Conservation (phyloP, 2,329 filamentous ascomycete genomes). For the Aspergillus calidoustus region DNA sequence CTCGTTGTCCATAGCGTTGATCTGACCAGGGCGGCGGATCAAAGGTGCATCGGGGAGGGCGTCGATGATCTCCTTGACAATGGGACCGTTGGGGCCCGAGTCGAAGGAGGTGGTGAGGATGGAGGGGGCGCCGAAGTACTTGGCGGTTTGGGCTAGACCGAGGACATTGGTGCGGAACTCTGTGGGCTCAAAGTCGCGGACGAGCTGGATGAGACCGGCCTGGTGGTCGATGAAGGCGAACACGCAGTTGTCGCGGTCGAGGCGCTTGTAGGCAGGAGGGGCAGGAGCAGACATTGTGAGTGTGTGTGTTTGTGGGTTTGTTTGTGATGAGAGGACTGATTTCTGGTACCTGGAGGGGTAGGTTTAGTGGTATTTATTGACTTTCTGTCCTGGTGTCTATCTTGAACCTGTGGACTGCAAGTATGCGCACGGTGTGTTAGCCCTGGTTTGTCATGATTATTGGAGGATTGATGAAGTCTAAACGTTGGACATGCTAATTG, state of each 20-base stretch:
- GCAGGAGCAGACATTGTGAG: neutral
- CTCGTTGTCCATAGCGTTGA: conserved; percentile 2
- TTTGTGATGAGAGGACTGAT: neutral
- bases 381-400: neutral
- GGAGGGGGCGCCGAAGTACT: neutral
- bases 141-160: neutral
- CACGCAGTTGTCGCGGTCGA: neutral
- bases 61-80: conserved; percentile 2
- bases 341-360: neutral
- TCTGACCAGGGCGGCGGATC: conserved; percentile 4
- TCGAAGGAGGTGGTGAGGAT: conserved; percentile 3
- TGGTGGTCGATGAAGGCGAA: neutral
- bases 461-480: neutral
- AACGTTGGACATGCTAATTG: neutral
- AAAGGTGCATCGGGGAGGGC: neutral
- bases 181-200: conserved; percentile 1
- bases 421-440: neutral
- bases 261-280: neutral
- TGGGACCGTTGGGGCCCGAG: conserved; percentile 3
- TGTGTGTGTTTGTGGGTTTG: neutral
- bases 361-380: neutral
- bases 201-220: neutral
- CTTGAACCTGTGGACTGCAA: neutral
- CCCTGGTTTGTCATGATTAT: neutral
- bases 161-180: conserved; percentile 4